A percentile compares a stretch with the other conserved stretches of the same genome.
Evolutionary conservation across 192 early-diverging fungal species (phyloP).

Genomic region (Diversispora eburnea): DNA sequence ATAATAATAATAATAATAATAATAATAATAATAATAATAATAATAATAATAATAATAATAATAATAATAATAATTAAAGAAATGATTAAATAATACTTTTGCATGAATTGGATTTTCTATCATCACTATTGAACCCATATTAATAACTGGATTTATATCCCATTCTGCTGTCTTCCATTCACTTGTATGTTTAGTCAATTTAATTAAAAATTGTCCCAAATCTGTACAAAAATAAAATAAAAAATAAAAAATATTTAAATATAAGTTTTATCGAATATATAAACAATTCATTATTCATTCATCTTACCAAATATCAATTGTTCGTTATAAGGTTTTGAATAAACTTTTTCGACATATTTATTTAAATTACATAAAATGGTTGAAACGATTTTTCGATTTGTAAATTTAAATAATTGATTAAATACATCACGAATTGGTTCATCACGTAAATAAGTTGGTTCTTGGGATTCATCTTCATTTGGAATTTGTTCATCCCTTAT

Average conservation of each 20-base stretch:
- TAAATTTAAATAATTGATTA: constrained; percentile 38
- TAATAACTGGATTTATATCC: constrained; percentile 44
- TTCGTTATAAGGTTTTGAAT: constrained; percentile 45
- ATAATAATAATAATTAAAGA: not conserved
- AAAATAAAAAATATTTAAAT: not conserved
- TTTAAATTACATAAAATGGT: constrained; percentile 50
- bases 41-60: not conserved
- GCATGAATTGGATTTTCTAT: constrained; percentile 37
- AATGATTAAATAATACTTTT: constrained; percentile 29
- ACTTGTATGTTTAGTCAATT: constrained; percentile 41
- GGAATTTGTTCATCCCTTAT: constrained; percentile 50
- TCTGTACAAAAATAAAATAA: constrained; percentile 18
- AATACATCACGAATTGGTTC: constrained; percentile 58
- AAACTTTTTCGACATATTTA: constrained; percentile 51
- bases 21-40: too few species aligned
- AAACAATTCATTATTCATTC: too few species aligned
- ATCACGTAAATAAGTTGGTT: constrained; percentile 44
- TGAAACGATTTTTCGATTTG: constrained; percentile 40
- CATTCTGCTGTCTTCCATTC: constrained; percentile 46
- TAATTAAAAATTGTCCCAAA: constrained; percentile 39
- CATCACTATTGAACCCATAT: constrained; percentile 41
- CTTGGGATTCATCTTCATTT: constrained; percentile 33
- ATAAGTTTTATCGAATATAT: not conserved
- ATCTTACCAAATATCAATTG: constrained; percentile 41
- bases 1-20: too few species aligned